Evolutionary conservation across 768 basidiomycete genomes (phyloP).

Genomic region (Agaricus sinodeliciosus): DNA sequence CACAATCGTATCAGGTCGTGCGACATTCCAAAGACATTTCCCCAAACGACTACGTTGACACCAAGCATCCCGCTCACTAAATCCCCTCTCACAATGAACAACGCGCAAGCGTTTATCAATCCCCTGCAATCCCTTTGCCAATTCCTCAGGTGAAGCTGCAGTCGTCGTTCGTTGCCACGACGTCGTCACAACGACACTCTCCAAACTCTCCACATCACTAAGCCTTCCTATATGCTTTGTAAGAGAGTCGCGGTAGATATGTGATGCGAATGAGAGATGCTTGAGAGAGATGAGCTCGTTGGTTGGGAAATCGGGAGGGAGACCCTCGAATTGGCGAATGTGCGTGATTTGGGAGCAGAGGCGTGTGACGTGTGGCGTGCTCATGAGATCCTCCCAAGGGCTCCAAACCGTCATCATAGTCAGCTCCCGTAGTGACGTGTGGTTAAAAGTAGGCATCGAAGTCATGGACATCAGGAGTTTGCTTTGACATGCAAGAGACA

Average conservation of each 20-base stretch:
- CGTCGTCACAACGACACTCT: slow-evolving; percentile 5
- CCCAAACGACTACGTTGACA: slow-evolving; percentile 2
- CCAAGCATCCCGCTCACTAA: slow-evolving; percentile 6
- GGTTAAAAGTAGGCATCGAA: slow-evolving; percentile 4
- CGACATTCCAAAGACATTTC: slow-evolving; percentile 6
- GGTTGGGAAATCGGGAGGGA: slow-evolving; percentile 8
- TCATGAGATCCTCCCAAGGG: slow-evolving; percentile 5
- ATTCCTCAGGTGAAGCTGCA: background rate
- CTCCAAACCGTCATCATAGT: slow-evolving; percentile 11
- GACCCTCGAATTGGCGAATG: slow-evolving; percentile 6
- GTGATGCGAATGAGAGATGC: slow-evolving; percentile 7
- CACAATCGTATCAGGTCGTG: slow-evolving; percentile 5
- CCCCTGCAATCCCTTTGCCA: slow-evolving; percentile 5
- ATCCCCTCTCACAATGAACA: slow-evolving; percentile 3
- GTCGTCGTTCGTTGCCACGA: slow-evolving; percentile 1
- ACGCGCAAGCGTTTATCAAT: slow-evolving; percentile 9
- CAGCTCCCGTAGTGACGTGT: slow-evolving; percentile 7
- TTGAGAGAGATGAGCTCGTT: slow-evolving; percentile 10
- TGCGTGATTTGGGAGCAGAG: slow-evolving; percentile 10
- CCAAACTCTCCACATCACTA: slow-evolving; percentile 1
- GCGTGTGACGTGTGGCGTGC: slow-evolving; percentile 2
- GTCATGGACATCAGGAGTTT: background rate
- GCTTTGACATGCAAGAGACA: slow-evolving; percentile 7
- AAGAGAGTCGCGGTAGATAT: slow-evolving; percentile 11
- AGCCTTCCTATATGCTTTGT: slow-evolving; percentile 1